Evolutionary conservation across 148 eudicot genomes (phyloP).

Genomic region (Drosera capensis): DNA sequence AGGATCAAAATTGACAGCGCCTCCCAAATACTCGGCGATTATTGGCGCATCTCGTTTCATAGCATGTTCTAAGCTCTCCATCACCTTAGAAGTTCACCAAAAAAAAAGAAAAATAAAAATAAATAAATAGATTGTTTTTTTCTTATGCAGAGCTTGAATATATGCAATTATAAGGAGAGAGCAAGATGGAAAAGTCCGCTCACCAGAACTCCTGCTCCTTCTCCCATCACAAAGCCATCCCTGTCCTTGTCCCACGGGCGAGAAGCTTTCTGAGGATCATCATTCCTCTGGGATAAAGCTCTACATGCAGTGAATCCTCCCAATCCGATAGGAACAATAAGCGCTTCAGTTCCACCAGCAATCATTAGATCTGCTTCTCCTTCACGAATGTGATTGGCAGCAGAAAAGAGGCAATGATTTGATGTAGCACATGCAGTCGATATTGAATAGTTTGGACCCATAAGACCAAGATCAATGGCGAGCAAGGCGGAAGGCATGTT

Average conservation of each 20-base stretch:
- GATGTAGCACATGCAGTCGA: constrained; percentile 96
- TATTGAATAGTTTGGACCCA: constrained; percentile 94
- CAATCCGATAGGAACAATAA: constrained; percentile 82
- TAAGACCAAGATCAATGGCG: constrained; percentile 82
- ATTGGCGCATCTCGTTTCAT: constrained; percentile 88
- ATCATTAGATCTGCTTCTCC: constrained; percentile 92
- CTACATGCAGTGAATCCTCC: constrained; percentile 95
- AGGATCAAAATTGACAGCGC: constrained; percentile 88
- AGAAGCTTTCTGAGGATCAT: constrained; percentile 84
- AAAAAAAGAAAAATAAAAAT: too few species aligned
- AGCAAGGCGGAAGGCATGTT: constrained; percentile 92
- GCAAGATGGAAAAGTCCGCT: constrained; percentile 1
- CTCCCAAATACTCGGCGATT: constrained; percentile 82
- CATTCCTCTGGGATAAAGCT: constrained; percentile 84
- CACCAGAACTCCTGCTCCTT: constrained; percentile 91
- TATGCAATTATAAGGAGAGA: too few species aligned
- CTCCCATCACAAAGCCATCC: constrained; percentile 98
- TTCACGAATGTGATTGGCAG: constrained; percentile 87
- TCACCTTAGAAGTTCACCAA: too few species aligned
- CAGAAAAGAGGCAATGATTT: constrained; percentile 75
- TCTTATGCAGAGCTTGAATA: neutral
- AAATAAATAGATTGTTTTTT: too few species aligned
- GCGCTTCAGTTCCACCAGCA: constrained; percentile 95
- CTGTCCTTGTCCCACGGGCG: constrained; percentile 92
- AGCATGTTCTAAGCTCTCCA: constrained; percentile 97